Evolutionary conservation across 2,329 filamentous ascomycete species (phyloP), one percentile per base, ranked within the genome.

Genomic region (Calonectria fujianensis): DNA sequence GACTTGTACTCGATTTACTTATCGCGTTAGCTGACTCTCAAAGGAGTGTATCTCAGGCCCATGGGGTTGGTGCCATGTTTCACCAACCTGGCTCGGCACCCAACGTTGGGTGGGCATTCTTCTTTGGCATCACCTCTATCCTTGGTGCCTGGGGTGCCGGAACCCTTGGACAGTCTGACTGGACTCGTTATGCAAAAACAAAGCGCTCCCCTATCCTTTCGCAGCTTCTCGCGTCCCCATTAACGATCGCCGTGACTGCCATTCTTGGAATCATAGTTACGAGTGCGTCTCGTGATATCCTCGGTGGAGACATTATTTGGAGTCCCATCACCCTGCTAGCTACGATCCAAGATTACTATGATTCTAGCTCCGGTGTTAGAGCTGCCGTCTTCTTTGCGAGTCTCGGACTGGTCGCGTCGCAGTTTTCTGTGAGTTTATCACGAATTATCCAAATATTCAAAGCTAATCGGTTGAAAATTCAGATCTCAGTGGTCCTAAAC

Each of bases 401-500:
- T 31, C 59, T 81, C 31, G 80, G 78, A 0, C 71, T 81, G 27
- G 79, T 81, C 2, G 68, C 79, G 2, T 81, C 81, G 0, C 81
- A 83, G 63, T 75, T 83, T 51, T 77, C 81, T 18, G 61, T 65
- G 16, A n/a, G 61, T 32, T 14, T 2, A 4, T 20, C 2, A 11
- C 5, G 4, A 3, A 32, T 45, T 10, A 9, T 35, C 24, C 5
- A 16, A 14, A 13, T 24, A 9, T 5, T 9, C 4, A 18, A 50
- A 20, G 14, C 61, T 65, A 35, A 65, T 14, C 2, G 9, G 14
- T 16, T 31, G 18, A 4, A 20, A 65, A 50, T 13, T 0, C 3
- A 65, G 75, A 80, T 79, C 8, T 77, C 74, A 2, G 68, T 80
- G 5, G 84, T 88, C 50, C 83, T 87, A 68, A 91, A 91, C 76